These are phyloP conservation scores for Barnettozyma wickerhamii DNA, from an alignment of 805 yeast genomes.

Conservation along the genomic window DNA sequence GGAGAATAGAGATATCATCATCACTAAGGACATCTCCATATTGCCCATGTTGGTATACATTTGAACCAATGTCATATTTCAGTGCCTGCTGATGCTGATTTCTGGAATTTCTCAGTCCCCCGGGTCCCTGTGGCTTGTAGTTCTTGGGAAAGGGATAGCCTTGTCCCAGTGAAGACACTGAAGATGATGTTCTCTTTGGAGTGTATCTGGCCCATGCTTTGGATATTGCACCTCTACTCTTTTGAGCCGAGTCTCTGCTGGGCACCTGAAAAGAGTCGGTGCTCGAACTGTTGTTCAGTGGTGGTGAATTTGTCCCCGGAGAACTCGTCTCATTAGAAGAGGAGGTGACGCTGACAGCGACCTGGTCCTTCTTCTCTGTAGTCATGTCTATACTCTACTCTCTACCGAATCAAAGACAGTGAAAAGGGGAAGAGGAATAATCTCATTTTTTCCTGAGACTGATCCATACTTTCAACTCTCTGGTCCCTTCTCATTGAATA, in stretches of 20 bases:
- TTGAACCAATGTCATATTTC: conserved; percentile 7
- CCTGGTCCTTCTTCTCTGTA: background rate
- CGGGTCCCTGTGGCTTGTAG: background rate
- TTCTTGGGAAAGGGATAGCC: background rate
- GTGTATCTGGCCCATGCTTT: background rate
- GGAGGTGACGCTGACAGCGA: background rate
- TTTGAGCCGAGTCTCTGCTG: background rate
- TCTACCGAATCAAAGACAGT: too few species aligned
- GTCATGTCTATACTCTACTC: too few species aligned
- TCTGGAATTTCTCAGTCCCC: background rate
- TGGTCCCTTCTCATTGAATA: too few species aligned
- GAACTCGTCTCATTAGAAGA: background rate
- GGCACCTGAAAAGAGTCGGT: background rate
- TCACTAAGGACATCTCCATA: conserved; percentile 14
- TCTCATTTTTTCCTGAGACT: too few species aligned
- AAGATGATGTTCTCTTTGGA: background rate
- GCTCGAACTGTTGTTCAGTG: background rate
- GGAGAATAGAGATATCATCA: conserved; percentile 14
- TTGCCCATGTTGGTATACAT: conserved; percentile 9
- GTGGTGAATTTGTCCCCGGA: background rate
- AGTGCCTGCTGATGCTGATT: background rate
- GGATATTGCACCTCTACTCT: background rate
- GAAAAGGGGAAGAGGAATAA: too few species aligned
- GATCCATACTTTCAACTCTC: too few species aligned
- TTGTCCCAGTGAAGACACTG: background rate